Evolutionary conservation across 805 yeast species (phyloP), one percentile per base, ranked within the genome.

Genomic region (Hanseniaspora jakobsenii): DNA sequence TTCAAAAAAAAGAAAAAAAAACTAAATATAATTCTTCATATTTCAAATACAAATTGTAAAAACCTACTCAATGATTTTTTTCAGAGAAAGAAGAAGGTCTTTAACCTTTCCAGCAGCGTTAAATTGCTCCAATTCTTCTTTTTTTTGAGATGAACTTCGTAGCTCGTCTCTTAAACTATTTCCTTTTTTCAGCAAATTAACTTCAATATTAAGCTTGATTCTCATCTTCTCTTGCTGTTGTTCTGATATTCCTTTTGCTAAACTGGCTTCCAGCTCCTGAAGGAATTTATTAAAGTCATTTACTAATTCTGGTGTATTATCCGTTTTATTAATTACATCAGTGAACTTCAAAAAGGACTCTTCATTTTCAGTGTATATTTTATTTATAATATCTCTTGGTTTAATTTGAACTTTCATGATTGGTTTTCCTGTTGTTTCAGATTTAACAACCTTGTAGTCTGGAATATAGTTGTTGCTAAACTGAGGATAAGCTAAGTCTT

Each of bases 181-280:
- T 12, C 22, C n/a, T 23, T 22, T 21, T 10, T 34, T 34, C 4
- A 32, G 18, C 24, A 34, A 23, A 16, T 39, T 37, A 4, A 42
- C 13, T 23, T 42, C 36, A 12, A 35, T 42, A 24, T 42, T 27
- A 12, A 42, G 10, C 4, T 35, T 35, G 2, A 35, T 12, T n/a
- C 35, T 35, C 2, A 35, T 21, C 21, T 35, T 42, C 6, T 19
- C 27, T 12, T 31, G 29, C 17, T 42, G 37, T 18, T 42, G 39
- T 12, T 12, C 26, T 13, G 38, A 3, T 9, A 42, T 12, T 4
- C 37, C 37, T 22, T 9, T 9, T 6, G 22, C 14, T 6, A 34
- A 23, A 4, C 13, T 8, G 12, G 13, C 18, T n/a, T 34, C 37
- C 6, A 34, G 28, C 18, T 34, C 37, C 6, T 22, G 6, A 7